Base-by-base conservation (phyloP, 1,139 yeast species). In the Saccharomyces pastorianus region DNA sequence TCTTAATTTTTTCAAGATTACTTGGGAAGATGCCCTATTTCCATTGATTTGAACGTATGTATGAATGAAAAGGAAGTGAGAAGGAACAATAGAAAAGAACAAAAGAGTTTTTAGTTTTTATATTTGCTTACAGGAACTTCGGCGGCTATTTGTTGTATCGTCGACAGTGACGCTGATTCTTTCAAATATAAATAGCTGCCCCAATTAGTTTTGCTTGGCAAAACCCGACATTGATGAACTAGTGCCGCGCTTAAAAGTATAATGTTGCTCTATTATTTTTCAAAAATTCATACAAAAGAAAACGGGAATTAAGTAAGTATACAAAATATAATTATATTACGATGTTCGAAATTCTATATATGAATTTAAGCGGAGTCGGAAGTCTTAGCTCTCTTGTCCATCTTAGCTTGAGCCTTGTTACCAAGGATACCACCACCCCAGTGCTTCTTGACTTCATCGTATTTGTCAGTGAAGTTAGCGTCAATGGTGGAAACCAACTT, bases 351-450 rank as follows among this genome's bases (percentile, higher is more conserved):
- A 34, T 34, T 17, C 42, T 34, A 34, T 17, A 34, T 34, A 34
- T 34, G 44, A 38, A 38, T 17, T 38, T 38, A 38, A 38, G 44
- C 44, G 44, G 79, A 71, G 58, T 73, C 79, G 56, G 74, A 66
- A 64, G 75, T 77, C 73, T 75, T 76, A 64, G 73, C 76, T 72
- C 76, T 79, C 81, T 81, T 81, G 66, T 73, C 83, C 60, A 72
- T 74, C 80, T 85, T 87, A 69, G 83, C 93, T 70, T 80, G 81
- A 70, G 97, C 88, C 83, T 91, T 91, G 69, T 88, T 80, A 76
- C 98, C 97, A 82, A 93, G 81, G 76, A 88, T 73, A 83, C 98
- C 98, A 82, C 99, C 98, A 84, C 98, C 98, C 98, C 98, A 91
- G 85, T 89, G 96, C 81, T 88, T 89, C 83, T 95, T 91, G 75